Conservation (phyloP, 2,329 filamentous ascomycete genomes). For the Neonectria neomacrospora region DNA sequence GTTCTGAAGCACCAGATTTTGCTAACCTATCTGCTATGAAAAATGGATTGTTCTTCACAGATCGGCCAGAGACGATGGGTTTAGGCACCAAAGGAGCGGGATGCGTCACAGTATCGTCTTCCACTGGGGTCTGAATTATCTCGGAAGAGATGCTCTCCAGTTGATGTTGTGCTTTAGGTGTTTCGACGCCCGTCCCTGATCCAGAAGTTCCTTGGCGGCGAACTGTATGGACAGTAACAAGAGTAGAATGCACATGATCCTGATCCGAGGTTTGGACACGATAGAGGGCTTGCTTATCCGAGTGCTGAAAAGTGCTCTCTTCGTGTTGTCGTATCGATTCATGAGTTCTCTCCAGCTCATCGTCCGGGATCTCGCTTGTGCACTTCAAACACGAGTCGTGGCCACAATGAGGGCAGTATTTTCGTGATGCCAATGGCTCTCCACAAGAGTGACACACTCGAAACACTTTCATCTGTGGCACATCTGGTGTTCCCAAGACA, state of each 20-base stretch:
- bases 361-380: constrained; percentile 47
- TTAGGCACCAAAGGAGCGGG: constrained; percentile 18
- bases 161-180: constrained; percentile 19
- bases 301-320: constrained; percentile 15
- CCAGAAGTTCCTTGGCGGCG: constrained; percentile 20
- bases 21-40: constrained; percentile 45
- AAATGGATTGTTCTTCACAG: constrained; percentile 48
- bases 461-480: constrained; percentile 39
- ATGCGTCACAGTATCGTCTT: constrained; percentile 12
- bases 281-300: constrained; percentile 10
- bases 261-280: neutral
- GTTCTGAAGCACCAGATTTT: constrained; percentile 35
- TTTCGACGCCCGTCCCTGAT: constrained; percentile 28
- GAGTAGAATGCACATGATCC: constrained; percentile 14
- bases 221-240: constrained; percentile 14
- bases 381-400: constrained; percentile 63
- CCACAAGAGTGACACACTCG: constrained; percentile 64
- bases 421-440: constrained; percentile 51
- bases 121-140: constrained; percentile 9
- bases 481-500: constrained; percentile 29
- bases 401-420: constrained; percentile 60
- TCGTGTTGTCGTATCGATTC: constrained; percentile 14
- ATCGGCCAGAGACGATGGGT: constrained; percentile 23
- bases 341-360: constrained; percentile 20
- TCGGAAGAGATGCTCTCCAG: constrained; percentile 21